Evolutionary conservation across 257 asterid genomes (phyloP).

Genomic region (Hygrophila difformis): DNA sequence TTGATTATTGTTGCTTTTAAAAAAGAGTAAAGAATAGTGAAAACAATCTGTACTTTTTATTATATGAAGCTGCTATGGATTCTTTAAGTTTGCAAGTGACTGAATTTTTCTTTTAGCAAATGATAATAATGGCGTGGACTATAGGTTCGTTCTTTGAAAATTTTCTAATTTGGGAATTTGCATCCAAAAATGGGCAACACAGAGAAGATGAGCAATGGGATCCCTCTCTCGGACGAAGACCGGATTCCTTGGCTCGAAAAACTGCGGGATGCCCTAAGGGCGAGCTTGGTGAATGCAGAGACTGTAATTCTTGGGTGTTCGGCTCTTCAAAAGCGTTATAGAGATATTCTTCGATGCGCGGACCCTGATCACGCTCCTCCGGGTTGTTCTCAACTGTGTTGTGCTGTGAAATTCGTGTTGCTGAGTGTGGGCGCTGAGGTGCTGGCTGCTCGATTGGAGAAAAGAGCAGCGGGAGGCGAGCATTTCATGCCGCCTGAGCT

Average conservation of each 20-base stretch:
- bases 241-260: constrained; percentile 81
- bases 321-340: constrained; percentile 63
- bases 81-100: too few relatives aligned
- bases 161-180: too few relatives aligned
- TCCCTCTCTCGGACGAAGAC: constrained; percentile 65
- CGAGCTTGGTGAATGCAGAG: constrained; percentile 24
- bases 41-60: too few relatives aligned
- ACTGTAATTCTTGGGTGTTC: constrained; percentile 64
- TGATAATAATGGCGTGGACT: too few relatives aligned
- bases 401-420: constrained; percentile 43
- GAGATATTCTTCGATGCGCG: constrained; percentile 76
- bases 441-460: constrained; percentile 54
- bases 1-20: too few relatives aligned
- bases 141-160: too few relatives aligned
- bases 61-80: too few relatives aligned
- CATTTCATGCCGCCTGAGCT: constrained; percentile 87
- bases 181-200: constrained; percentile 4
- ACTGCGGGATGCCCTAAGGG: constrained; percentile 36
- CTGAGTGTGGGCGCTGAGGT: constrained; percentile 49
- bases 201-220: constrained; percentile 55
- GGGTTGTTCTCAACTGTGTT: constrained; percentile 25
- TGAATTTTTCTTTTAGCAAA: too few relatives aligned
- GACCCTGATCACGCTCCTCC: constrained; percentile 37
- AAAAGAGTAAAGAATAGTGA: too few relatives aligned
- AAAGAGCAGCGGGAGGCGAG: constrained; percentile 51